Percentiles rank a stretch among this genome's conserved stretches.
phyloP scores from a whole-genome alignment of 2,329 filamentous ascomycete species.

The Mariannaea elegans region DNA sequence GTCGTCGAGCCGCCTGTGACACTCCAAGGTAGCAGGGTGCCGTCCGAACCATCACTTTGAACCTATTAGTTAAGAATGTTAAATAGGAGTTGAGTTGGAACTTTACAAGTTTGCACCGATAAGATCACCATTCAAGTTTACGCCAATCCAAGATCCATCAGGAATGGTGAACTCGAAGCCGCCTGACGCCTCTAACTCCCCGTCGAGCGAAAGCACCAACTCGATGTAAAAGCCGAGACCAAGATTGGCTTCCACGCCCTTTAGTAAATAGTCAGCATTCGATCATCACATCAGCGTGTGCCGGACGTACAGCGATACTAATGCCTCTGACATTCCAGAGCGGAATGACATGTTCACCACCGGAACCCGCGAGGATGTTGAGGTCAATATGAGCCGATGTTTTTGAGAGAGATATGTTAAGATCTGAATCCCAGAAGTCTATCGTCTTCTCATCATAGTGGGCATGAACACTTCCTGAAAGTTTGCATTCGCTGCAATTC shows the following conservation, averaged over 20 bases:
- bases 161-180: conserved; percentile 18
- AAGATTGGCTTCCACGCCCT: neutral
- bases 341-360: neutral
- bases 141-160: conserved; percentile 5
- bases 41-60: neutral
- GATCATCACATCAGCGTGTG: neutral
- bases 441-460: neutral
- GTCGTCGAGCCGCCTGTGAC: neutral
- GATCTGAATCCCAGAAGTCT: neutral
- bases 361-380: neutral
- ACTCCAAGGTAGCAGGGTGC: neutral
- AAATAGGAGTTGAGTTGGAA: neutral
- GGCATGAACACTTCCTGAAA: neutral
- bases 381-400: neutral
- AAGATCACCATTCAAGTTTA: neutral
- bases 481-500: conserved; percentile 6
- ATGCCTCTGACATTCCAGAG: conserved; percentile 5
- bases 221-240: conserved; percentile 11
- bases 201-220: neutral
- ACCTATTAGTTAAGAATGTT: neutral
- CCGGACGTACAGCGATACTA: neutral
- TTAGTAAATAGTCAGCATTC: neutral
- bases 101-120: conserved; percentile 6
- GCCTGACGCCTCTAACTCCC: neutral
- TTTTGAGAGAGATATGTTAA: conserved; percentile 3